A percentile compares a stretch with the other conserved stretches of the same genome.
Conservation (phyloP, 2,329 filamentous ascomycete species). For the Alternaria incomplexa region DNA sequence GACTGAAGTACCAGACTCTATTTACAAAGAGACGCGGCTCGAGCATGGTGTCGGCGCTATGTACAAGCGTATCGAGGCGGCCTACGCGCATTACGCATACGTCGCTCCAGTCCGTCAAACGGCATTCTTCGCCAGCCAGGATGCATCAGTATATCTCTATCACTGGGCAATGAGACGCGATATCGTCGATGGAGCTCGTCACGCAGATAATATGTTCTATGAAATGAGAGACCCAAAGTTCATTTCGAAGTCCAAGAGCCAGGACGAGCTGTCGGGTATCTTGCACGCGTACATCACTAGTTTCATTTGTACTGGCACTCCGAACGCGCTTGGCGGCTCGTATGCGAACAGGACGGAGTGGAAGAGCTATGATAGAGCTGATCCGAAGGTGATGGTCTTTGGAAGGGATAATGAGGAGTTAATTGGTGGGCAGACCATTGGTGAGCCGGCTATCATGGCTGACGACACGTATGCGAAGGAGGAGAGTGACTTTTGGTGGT, state of each 20-base stretch:
- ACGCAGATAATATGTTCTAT: constrained; percentile 46
- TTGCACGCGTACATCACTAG: constrained; percentile 41
- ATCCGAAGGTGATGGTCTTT: constrained; percentile 57
- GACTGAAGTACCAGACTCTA: constrained; percentile 46
- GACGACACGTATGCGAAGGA: constrained; percentile 54
- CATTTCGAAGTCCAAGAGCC: constrained; percentile 29
- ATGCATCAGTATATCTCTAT: constrained; percentile 61
- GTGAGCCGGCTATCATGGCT: constrained; percentile 47
- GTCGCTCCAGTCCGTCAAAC: constrained; percentile 69
- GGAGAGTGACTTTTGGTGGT: constrained; percentile 68
- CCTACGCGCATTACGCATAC: constrained; percentile 70
- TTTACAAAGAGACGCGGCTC: constrained; percentile 51
- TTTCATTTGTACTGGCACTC: constrained; percentile 42
- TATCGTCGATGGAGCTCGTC: constrained; percentile 40
- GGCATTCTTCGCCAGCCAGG: constrained; percentile 52
- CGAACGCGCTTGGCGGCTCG: constrained; percentile 29
- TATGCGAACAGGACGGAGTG: constrained; percentile 22
- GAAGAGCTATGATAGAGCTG: constrained; percentile 21
- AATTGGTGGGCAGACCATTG: constrained; percentile 34
- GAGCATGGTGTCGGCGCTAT: constrained; percentile 52
- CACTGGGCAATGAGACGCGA: constrained; percentile 63
- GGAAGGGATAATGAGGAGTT: constrained; percentile 65
- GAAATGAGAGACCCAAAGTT: constrained; percentile 35
- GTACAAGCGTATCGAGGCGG: constrained; percentile 64
- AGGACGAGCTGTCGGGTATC: constrained; percentile 35